Conservation (phyloP, 164 flowering plant genomes). For the Paratinospora sagittata region DNA sequence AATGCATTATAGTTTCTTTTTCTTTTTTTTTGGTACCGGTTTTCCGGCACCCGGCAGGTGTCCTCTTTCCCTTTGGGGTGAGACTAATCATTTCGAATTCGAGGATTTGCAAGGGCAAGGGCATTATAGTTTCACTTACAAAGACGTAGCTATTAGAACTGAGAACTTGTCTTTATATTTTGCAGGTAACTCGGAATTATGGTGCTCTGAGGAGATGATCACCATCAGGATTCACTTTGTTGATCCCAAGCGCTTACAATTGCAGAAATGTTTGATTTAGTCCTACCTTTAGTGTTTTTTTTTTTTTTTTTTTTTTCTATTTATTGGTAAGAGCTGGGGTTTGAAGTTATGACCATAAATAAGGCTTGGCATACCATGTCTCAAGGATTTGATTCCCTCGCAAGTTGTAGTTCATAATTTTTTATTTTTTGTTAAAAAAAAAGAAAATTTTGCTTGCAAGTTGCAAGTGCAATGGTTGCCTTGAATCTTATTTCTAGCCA, state of each 20-base stretch:
- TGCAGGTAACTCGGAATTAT: conserved; percentile 66
- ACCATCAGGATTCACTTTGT: neutral
- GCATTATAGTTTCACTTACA: neutral
- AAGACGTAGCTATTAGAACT: neutral
- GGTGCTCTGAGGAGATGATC: conserved; percentile 69
- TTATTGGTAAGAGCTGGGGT: neutral
- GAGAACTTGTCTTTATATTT: conserved; percentile 4
- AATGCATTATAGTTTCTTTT: neutral
- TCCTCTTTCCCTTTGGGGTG: too few relatives aligned
- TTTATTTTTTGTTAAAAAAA: neutral
- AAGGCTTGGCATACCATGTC: neutral
- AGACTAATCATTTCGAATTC: too few relatives aligned
- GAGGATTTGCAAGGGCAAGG: too few relatives aligned
- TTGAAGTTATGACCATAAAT: too few relatives aligned
- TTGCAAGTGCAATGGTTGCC: neutral
- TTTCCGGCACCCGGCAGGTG: too few relatives aligned
- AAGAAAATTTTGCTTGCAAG: neutral
- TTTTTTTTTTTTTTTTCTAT: neutral
- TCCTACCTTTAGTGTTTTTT: too few relatives aligned
- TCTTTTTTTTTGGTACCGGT: too few relatives aligned
- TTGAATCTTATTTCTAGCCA: too few relatives aligned
- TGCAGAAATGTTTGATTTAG: too few relatives aligned
- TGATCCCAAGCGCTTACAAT: neutral
- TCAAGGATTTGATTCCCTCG: neutral
- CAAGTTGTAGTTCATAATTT: neutral